Evolutionary conservation across 1,139 yeast genomes (phyloP), one percentile per base, ranked within the genome.

Genomic region (Yamadazyma songkhlaensis): DNA sequence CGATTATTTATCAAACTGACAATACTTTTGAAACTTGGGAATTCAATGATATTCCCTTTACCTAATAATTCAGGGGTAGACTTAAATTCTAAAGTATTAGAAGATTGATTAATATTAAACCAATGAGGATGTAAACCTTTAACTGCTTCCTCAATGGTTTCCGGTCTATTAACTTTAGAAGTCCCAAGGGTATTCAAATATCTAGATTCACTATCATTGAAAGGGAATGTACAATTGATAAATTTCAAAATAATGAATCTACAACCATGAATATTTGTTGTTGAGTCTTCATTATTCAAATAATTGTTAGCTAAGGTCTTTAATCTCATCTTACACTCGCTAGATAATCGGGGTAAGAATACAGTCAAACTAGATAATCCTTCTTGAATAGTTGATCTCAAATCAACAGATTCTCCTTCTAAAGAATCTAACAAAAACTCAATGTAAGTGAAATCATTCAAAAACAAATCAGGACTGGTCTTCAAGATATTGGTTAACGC

Each of bases 71-170:
- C 78, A 7, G 59, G 38, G 0, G 78, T 72, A 0, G 79, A 51
- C 31, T 64, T 67, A 45, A 64, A 64, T n/a, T 67, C 74, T 0
- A 44, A 42, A 0, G 67, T 60, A 32, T 65, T 67, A 4, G 75
- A 59, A 0, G 79, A 65, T 47, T 69, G 75, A 32, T 68, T 53
- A 7, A 69, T 57, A 36, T 63, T 66, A 52, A 76, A 81, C 79
- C 83, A 76, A 51, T 85, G 77, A 0, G 97, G 97, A 53, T 87
- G 81, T 22, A 92, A 65, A 0, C 97, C 97, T 43, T 78, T 78
- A n/a, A 60, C 59, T 0, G 96, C 84, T 56, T 89, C 97, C 51
- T 89, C 96, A 10, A 81, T 65, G 0, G 83, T 77, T 47, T 88
- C 96, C 1, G 87, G 71, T 37, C 85, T 68, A 47, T 84, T 84